A percentile compares a stretch with the other conserved stretches of the same genome.
Conservation (phyloP, 2,329 filamentous ascomycete genomes). For the Penicillium sp. region DNA sequence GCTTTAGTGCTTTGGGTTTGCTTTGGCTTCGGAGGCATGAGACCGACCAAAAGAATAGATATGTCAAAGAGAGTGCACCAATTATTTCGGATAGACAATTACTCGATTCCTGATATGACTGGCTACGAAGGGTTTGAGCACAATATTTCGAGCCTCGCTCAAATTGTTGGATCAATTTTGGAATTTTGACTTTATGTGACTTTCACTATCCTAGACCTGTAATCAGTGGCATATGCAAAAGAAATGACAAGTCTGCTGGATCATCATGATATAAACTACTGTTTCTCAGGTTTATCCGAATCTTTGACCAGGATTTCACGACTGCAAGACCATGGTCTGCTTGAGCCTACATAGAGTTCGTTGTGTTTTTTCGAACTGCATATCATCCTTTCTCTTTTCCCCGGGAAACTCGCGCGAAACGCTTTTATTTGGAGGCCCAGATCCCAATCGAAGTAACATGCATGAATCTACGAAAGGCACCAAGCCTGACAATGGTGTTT, state of each 20-base stretch:
- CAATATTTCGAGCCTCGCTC: not conserved
- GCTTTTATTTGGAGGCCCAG: not conserved
- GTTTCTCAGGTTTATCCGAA: too few relatives aligned
- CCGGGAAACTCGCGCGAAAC: not conserved
- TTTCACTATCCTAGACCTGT: too few relatives aligned
- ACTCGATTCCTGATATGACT: not conserved
- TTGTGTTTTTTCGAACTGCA: not conserved
- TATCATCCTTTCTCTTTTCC: not conserved
- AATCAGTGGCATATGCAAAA: too few relatives aligned
- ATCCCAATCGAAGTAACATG: not conserved
- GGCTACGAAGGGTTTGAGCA: not conserved
- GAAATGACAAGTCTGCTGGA: too few relatives aligned
- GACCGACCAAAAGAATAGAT: not conserved
- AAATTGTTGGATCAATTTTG: not conserved
- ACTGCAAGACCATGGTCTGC: too few relatives aligned
- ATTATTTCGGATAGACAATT: not conserved
- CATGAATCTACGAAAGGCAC: not conserved
- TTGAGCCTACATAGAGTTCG: too few relatives aligned
- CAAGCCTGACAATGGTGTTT: not conserved
- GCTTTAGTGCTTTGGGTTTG: not conserved
- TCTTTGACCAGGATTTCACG: too few relatives aligned
- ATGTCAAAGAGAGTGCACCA: not conserved
- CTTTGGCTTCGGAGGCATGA: not conserved
- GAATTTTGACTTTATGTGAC: too few relatives aligned
- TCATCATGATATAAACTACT: too few relatives aligned